phyloP scores from a whole-genome alignment of 805 yeast species.

The Dipodascopsis tothii region DNA sequence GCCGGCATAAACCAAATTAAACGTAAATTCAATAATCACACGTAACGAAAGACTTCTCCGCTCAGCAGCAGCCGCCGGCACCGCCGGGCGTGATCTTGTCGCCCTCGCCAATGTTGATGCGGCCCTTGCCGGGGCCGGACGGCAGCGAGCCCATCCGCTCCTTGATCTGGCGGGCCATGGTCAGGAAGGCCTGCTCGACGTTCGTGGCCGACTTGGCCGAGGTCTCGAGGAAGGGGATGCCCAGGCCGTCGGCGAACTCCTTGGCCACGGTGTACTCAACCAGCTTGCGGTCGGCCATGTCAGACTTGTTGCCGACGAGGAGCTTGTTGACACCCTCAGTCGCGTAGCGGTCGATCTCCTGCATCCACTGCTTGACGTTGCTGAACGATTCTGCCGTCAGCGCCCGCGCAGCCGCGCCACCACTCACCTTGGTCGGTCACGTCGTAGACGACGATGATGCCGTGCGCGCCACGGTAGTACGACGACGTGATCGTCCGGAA shows the following conservation, averaged over 20 bases:
- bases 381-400: conserved; percentile 47
- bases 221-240: conserved; percentile 92
- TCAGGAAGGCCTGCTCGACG: conserved; percentile 96
- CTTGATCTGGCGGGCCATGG: conserved; percentile 98
- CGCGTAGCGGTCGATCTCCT: conserved; percentile 96
- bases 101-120: conserved; percentile 36
- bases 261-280: conserved; percentile 94
- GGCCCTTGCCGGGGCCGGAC: conserved; percentile 37
- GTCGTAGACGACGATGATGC: conserved; percentile 94
- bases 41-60: background rate
- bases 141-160: conserved; percentile 73
- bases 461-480: conserved; percentile 97
- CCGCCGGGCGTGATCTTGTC: conserved; percentile 37
- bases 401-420: background rate
- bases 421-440: conserved; percentile 74
- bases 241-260: conserved; percentile 93
- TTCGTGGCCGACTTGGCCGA: conserved; percentile 91
- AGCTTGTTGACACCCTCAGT: conserved; percentile 95
- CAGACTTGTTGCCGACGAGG: conserved; percentile 94
- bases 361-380: conserved; percentile 96
- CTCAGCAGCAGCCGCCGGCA: conserved; percentile 35
- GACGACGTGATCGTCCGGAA: conserved; percentile 96
- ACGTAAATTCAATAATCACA: conserved; percentile 4
- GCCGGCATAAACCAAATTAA: conserved; percentile 3
- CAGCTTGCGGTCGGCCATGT: conserved; percentile 83